Evolutionary conservation across 148 eudicot genomes (phyloP), one percentile per base, ranked within the genome.

Genomic region (Linanthus parryae): DNA sequence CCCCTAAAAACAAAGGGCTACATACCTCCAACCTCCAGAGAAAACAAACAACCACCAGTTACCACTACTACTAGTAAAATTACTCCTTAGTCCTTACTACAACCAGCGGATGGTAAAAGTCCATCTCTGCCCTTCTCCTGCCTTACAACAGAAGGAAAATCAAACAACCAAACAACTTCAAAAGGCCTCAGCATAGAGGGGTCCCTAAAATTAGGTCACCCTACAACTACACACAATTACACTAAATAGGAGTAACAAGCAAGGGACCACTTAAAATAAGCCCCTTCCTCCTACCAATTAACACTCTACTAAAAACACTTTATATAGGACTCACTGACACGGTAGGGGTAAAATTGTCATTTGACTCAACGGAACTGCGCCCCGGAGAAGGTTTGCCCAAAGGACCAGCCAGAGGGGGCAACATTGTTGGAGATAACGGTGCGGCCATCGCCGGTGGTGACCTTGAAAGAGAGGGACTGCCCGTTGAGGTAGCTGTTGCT

Each of bases 391-490:
- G 88, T 81, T 71, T 77, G 81, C 6, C 88, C 88, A 27, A 77
- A 81, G 30, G 80, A 68, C 88, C 88, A 81, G 12, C 58, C 20
- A 9, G 83, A 44, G 5, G 83, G 83, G 47, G 80, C 83, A 36
- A 57, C 83, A 30, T 81, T 81, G 70, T 48, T 53, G 69, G 83
- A 74, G 17, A 78, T 78, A 1, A 81, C 65, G 23, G 57, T 71
- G 18, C 60, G 68, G 0, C 88, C 73, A 26, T 81, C 78, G n/a
- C 88, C 72, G 0, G 88, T 69, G 53, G 78, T 78, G 56, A 77
- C 83, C 70, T 65, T 81, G 38, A 84, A 81, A 1, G 94, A 84
- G 49, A 84, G 88, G 52, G 73, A 24, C 24, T 84, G 94, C 4
- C 94, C 94, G 31, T 84, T 81, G 4, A 84, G 78, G 22, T 69